Conservation (phyloP, 2,329 filamentous ascomycete species). For the Pestalotiopsis fici region DNA sequence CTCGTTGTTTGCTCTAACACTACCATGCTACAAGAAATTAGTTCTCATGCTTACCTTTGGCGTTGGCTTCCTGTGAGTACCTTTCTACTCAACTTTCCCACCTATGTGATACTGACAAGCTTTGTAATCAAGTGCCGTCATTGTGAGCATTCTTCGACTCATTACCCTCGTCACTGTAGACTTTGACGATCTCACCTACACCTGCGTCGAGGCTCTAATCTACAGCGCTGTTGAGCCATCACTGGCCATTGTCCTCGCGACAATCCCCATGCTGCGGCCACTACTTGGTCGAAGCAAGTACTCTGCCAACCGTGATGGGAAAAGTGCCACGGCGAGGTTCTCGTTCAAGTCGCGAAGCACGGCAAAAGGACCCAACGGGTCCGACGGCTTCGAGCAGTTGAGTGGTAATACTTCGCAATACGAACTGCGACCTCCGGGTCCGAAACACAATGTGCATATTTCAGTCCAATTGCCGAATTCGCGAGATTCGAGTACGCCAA, state of each 20-base stretch:
- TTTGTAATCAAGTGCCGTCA: neutral
- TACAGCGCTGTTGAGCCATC: constrained; percentile 8
- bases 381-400: neutral
- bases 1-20: neutral
- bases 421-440: neutral
- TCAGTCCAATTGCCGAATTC: neutral
- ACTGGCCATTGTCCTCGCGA: constrained; percentile 7
- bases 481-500: neutral
- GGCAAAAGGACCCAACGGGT: neutral
- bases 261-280: constrained; percentile 8
- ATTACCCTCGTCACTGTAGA: constrained; percentile 2
- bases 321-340: neutral
- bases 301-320: neutral
- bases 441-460: neutral
- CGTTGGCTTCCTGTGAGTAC: constrained; percentile 6
- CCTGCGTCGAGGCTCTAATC: neutral
- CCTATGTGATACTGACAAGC: neutral
- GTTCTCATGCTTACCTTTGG: constrained; percentile 5
- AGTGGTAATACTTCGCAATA: neutral
- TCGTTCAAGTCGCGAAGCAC: neutral
- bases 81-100: neutral
- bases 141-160: constrained; percentile 7
- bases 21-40: neutral
- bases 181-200: constrained; percentile 8
- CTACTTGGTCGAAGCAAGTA: neutral